These are phyloP conservation scores for Saccharomyces kudriavzevii DNA, from an alignment of 805 yeast genomes.

Conservation along the genomic window DNA sequence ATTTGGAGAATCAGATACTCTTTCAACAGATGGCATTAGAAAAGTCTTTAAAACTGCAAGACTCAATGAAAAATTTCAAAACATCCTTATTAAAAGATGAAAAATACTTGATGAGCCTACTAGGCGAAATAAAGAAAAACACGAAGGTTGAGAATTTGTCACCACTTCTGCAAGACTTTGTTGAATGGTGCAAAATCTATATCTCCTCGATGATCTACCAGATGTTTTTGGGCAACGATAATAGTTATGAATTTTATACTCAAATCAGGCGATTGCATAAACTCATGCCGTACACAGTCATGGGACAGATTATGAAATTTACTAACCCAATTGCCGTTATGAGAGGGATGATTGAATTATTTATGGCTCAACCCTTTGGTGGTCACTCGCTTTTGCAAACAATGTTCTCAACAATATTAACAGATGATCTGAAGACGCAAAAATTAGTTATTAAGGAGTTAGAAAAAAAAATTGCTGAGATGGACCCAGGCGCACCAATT, in stretches of 20 bases:
- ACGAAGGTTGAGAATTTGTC: conserved; percentile 49
- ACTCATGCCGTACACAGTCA: conserved; percentile 70
- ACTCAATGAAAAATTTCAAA: conserved; percentile 54
- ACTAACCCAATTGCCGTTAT: conserved; percentile 85
- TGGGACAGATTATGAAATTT: conserved; percentile 66
- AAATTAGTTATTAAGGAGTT: conserved; percentile 45
- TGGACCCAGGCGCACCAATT: conserved; percentile 13
- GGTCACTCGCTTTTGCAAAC: conserved; percentile 62
- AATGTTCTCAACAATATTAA: conserved; percentile 60
- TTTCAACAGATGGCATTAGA: conserved; percentile 65
- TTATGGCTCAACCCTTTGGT: conserved; percentile 73
- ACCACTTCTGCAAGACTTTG: conserved; percentile 57
- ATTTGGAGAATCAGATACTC: conserved; percentile 54
- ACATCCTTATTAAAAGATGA: conserved; percentile 41
- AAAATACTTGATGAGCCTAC: conserved; percentile 51
- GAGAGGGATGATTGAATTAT: conserved; percentile 69
- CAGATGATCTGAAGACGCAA: conserved; percentile 65
- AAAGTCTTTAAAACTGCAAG: conserved; percentile 46
- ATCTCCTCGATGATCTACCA: conserved; percentile 79
- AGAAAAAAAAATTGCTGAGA: conserved; percentile 30
- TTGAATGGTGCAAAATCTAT: conserved; percentile 78
- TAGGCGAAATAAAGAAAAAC: conserved; percentile 56
- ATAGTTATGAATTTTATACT: conserved; percentile 64
- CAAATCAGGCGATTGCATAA: conserved; percentile 66
- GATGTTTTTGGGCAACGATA: conserved; percentile 70